Percentiles rank a stretch among this genome's conserved stretches.
Evolutionary conservation across 2,329 filamentous ascomycete species (phyloP).

Genomic region (Epichloe glyceriae): DNA sequence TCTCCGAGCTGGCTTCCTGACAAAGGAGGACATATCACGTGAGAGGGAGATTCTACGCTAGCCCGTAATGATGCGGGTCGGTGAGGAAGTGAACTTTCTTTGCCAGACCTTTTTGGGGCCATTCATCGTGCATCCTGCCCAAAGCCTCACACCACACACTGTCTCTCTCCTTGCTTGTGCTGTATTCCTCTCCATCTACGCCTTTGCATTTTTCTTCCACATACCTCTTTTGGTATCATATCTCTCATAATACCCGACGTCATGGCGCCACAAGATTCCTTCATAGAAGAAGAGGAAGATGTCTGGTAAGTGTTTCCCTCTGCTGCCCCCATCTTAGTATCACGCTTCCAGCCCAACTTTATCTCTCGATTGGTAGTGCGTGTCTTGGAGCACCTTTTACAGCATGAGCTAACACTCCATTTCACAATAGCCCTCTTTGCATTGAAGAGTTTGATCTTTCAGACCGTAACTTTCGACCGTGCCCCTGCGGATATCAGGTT

Average conservation of each 20-base stretch:
- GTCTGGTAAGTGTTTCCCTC: slow-evolving; percentile 39
- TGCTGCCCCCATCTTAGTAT: not conserved
- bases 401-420: not conserved
- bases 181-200: slow-evolving; percentile 4
- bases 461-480: slow-evolving; percentile 92
- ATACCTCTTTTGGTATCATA: slow-evolving; percentile 10
- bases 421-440: slow-evolving; percentile 67
- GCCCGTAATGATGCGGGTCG: not conserved
- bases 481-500: slow-evolving; percentile 97
- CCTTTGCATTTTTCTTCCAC: slow-evolving; percentile 8
- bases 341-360: slow-evolving; percentile 6
- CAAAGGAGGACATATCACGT: slow-evolving; percentile 3
- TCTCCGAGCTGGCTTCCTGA: not conserved
- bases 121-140: slow-evolving; percentile 9
- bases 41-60: not conserved
- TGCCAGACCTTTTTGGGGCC: slow-evolving; percentile 9
- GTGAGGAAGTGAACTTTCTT: slow-evolving; percentile 7
- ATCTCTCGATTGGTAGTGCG: slow-evolving; percentile 1
- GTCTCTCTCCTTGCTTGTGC: slow-evolving; percentile 12
- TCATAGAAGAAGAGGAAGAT: slow-evolving; percentile 60
- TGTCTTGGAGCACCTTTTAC: not conserved
- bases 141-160: slow-evolving; percentile 8
- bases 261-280: slow-evolving; percentile 58
- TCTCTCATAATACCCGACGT: slow-evolving; percentile 13
- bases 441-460: slow-evolving; percentile 98